Percentiles rank a stretch among this genome's conserved stretches.
phyloP scores from a whole-genome alignment of 2,329 filamentous ascomycete species.

The Fusarium sp. region DNA sequence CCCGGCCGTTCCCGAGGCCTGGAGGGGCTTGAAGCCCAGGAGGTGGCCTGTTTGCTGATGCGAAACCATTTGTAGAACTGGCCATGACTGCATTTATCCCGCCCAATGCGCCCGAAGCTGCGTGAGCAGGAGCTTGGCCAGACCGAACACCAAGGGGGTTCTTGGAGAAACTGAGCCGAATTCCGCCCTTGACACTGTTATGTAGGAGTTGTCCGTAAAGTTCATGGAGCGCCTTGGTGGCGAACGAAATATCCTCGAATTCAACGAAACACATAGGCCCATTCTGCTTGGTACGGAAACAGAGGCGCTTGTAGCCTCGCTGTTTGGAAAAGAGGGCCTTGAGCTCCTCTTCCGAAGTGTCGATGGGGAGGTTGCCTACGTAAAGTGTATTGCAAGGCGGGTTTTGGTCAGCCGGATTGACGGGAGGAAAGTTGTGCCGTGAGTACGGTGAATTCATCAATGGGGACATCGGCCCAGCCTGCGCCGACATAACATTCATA shows the following conservation, averaged over 20 bases:
- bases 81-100: constrained; percentile 72
- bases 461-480: constrained; percentile 46
- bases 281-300: constrained; percentile 94
- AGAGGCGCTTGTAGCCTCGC: constrained; percentile 94
- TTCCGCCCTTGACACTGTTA: constrained; percentile 95
- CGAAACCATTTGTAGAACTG: constrained; percentile 71
- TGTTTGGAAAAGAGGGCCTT: constrained; percentile 95
- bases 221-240: constrained; percentile 91
- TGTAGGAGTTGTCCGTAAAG: constrained; percentile 89
- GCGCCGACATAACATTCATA: constrained; percentile 58
- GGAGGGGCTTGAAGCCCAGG: constrained; percentile 85
- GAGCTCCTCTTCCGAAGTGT: constrained; percentile 95
- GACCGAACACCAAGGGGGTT: constrained; percentile 94
- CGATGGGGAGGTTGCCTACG: constrained; percentile 94
- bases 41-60: constrained; percentile 81
- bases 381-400: constrained; percentile 98
- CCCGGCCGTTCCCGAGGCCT: constrained; percentile 66
- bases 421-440: constrained; percentile 81
- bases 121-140: constrained; percentile 71
- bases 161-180: constrained; percentile 96
- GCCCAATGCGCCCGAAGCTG: constrained; percentile 59
- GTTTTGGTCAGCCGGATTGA: constrained; percentile 96
- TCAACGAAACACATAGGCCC: constrained; percentile 99
- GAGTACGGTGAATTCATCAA: constrained; percentile 67
- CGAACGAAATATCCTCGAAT: constrained; percentile 93